These are phyloP conservation scores for Panicum hallii DNA, from an alignment of 202 grass and related monocot species.

Conservation along the genomic window DNA sequence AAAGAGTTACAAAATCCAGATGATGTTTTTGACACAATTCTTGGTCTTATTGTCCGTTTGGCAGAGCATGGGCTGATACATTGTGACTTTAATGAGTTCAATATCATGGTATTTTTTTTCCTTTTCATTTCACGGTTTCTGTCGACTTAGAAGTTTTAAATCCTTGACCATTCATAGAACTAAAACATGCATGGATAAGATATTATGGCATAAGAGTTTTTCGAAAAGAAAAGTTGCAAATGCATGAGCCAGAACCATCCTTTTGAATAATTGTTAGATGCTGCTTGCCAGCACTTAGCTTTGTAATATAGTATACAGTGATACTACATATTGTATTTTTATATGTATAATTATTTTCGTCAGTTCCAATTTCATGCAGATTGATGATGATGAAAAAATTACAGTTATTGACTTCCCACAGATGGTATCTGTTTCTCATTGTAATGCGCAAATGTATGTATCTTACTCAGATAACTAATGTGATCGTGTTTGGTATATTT, in stretches of 20 bases:
- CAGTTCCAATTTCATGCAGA: slow-evolving; percentile 50
- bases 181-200: not conserved
- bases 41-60: slow-evolving; percentile 79
- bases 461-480: slow-evolving; percentile 14
- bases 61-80: slow-evolving; percentile 97
- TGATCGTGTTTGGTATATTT: not conserved
- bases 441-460: slow-evolving; percentile 91
- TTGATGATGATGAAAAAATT: slow-evolving; percentile 83
- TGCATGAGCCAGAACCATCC: not conserved
- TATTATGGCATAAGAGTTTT: not conserved
- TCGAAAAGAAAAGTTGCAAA: not conserved
- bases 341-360: slow-evolving; percentile 9
- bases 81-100: slow-evolving; percentile 99
- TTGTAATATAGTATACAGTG: not conserved
- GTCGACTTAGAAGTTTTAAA: not conserved
- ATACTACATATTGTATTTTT: not conserved
- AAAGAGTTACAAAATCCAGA: slow-evolving; percentile 83
- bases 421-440: slow-evolving; percentile 95
- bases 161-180: not conserved
- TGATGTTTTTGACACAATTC: slow-evolving; percentile 79
- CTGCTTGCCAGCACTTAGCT: not conserved
- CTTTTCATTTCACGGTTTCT: slow-evolving; percentile 13
- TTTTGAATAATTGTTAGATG: not conserved
- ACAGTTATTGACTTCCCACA: slow-evolving; percentile 96
- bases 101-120: slow-evolving; percentile 81